A percentile compares a stretch with the other conserved stretches of the same genome.
phyloP scores from a whole-genome alignment of 192 early-diverging fungal genomes.

The Linderina pennispora region DNA sequence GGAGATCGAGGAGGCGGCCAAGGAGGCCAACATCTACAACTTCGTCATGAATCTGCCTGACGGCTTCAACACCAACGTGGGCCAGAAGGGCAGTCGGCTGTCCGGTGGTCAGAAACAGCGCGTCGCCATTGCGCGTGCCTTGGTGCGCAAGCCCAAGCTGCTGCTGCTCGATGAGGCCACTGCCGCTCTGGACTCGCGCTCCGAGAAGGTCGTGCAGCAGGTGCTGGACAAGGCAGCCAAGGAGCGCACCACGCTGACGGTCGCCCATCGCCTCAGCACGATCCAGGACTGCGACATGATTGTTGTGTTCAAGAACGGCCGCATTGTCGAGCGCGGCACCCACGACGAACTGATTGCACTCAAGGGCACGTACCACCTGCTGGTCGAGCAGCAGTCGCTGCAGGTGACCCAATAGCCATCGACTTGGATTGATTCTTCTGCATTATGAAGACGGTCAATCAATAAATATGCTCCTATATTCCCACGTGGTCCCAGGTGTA shows the following conservation, averaged over 20 bases:
- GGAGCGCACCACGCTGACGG: constrained; percentile 65
- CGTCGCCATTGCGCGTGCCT: constrained; percentile 59
- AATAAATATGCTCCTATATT: too few relatives aligned
- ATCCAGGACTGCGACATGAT: constrained; percentile 63
- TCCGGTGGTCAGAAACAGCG: constrained; percentile 59
- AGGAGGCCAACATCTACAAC: constrained; percentile 52
- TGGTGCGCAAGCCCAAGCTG: constrained; percentile 59
- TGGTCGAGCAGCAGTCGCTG: constrained; percentile 60
- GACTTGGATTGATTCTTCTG: too few relatives aligned
- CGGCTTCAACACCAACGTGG: constrained; percentile 56
- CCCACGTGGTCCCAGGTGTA: too few relatives aligned
- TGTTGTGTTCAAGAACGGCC: constrained; percentile 53
- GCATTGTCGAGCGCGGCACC: constrained; percentile 58
- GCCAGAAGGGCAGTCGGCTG: constrained; percentile 55
- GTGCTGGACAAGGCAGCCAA: constrained; percentile 62
- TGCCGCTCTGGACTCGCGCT: constrained; percentile 67
- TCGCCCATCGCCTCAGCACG: constrained; percentile 46
- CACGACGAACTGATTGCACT: constrained; percentile 55
- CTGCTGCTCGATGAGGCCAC: constrained; percentile 79
- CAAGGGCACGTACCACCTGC: constrained; percentile 53
- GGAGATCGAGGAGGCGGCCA: constrained; percentile 45
- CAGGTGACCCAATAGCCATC: constrained; percentile 33
- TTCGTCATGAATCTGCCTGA: constrained; percentile 48
- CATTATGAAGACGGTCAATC: too few relatives aligned
- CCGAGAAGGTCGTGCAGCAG: constrained; percentile 70